A percentile compares a stretch with the other conserved stretches of the same genome.
Conservation (phyloP, 208 protist genomes). For the Tritrichomonas musculus region DNA sequence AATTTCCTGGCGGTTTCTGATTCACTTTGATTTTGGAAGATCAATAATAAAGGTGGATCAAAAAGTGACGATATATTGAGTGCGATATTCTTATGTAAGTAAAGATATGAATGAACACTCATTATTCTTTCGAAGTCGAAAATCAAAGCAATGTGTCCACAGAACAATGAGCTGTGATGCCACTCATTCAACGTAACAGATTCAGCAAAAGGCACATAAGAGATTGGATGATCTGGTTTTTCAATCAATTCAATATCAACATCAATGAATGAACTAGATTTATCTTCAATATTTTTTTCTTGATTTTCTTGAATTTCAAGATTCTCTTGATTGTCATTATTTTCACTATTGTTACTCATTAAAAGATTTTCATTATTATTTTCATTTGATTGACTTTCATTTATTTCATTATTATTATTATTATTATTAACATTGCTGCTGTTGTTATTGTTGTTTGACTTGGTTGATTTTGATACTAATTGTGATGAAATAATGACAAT, state of each 20-base stretch:
- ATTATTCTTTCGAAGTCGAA: neutral
- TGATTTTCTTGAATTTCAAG: neutral
- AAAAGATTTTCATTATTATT: neutral
- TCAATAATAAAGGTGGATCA: neutral
- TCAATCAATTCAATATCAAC: neutral
- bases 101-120: neutral
- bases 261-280: neutral
- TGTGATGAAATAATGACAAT: neutral
- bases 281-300: neutral
- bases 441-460: too few species aligned
- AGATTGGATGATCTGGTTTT: neutral
- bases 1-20: neutral
- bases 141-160: neutral
- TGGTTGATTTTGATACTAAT: too few species aligned
- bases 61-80: neutral
- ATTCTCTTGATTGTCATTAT: neutral
- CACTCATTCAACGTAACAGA: neutral
- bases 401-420: too few species aligned
- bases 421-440: too few species aligned
- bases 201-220: neutral
- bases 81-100: neutral
- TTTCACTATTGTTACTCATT: neutral
- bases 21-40: neutral
- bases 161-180: neutral
- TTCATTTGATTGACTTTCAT: too few species aligned